Base-by-base conservation (phyloP, 2,329 filamentous ascomycete genomes). In the Claviceps lovelessii region DNA sequence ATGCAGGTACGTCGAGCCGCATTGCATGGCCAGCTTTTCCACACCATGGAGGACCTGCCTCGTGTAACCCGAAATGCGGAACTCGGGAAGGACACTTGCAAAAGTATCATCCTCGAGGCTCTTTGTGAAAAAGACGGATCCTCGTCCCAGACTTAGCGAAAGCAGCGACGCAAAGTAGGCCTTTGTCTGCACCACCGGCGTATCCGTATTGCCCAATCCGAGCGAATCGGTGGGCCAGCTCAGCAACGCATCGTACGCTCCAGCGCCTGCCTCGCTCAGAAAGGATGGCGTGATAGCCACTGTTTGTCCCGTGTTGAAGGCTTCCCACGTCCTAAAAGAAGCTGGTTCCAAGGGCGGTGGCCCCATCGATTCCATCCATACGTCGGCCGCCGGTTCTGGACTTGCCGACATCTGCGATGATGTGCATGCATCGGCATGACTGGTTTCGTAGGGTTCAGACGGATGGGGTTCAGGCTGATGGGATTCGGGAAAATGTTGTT, bases 61-160 rank as follows among this genome's bases (percentile, higher is more conserved):
- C 0, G 84, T 75, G 60, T 80, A 79, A 5, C 81, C 80, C 0
- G 79, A 76, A 46, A 82, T 72, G 50, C 79, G 73, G 57, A 80
- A 71, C 7, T 69, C 65, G 0, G 72, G 61, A 0, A 78, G 61
- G 2, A 69, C 67, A 10, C 76, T 72, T 17, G 69, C 65, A 60
- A 90, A 88, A 0, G 69, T 70, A 29, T 68, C 69, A 33, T 73
- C 73, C 3, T 72, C 70, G 2, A 73, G 65, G 52, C 83, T 72
- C 74, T 80, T 88, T 0, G 68, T 64, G 65, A 88, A 93, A 39
- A 93, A 76, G 1, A 85, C 73, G 0, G 87, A 90, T 44, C 82
- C 83, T 50, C 86, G 76, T 0, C 87, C 88, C 6, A 90, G 76
- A 0, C 81, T 80, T 1, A 91, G 71, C 13, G 81, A 78, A 57